phyloP scores from a whole-genome alignment of 176 grass and related monocot genomes.

The Musa schizocarpa region DNA sequence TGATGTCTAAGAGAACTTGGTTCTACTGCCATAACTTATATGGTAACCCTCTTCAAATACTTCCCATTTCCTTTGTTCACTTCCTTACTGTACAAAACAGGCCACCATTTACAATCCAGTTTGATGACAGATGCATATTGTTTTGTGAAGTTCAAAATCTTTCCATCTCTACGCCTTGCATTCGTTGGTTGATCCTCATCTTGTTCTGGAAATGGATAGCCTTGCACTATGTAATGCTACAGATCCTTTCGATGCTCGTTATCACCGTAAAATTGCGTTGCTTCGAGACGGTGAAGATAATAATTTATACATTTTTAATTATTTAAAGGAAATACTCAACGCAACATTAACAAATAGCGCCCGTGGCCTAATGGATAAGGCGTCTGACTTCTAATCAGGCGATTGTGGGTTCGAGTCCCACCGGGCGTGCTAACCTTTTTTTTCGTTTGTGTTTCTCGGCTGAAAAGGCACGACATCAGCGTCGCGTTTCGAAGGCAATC shows the following conservation, averaged over 20 bases:
- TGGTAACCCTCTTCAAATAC: neutral
- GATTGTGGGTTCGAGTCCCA: constrained; percentile 99
- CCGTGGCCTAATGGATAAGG: constrained; percentile 99
- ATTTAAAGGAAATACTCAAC: neutral
- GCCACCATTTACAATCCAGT: neutral
- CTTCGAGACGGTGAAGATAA: no score
- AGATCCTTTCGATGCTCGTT: no score
- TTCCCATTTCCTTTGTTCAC: neutral
- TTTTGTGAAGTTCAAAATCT: neutral
- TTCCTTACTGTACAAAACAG: neutral
- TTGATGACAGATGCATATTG: neutral
- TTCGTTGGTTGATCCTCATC: no score
- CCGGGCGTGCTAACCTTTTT: constrained; percentile 42
- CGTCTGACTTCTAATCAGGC: constrained; percentile 99
- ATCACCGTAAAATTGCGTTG: no score
- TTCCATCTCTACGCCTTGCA: no score
- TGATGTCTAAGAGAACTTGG: constrained; percentile 15
- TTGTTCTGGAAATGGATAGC: no score
- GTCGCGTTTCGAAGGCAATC: neutral
- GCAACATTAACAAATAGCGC: constrained; percentile 8
- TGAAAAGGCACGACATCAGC: no score
- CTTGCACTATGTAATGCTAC: no score
- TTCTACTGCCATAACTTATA: no score
- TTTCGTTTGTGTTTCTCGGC: no score
- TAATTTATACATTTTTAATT: neutral